phyloP scores from a whole-genome alignment of 352 stramenopile genomes.

The Globisporangium echinulatum region DNA sequence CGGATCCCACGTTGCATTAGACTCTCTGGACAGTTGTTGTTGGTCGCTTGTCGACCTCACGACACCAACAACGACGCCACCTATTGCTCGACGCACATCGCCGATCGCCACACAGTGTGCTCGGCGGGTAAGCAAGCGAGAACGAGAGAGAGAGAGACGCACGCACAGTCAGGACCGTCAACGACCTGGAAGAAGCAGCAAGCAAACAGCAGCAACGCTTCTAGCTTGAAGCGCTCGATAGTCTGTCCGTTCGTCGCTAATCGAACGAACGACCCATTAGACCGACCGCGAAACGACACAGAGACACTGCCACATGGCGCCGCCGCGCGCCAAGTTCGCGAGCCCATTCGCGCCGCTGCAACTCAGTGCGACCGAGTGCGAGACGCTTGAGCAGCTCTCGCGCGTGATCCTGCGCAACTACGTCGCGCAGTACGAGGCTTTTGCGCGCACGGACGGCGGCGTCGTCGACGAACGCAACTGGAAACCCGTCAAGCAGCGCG shows the following conservation, averaged over 20 bases:
- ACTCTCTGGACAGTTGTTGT: too few species aligned
- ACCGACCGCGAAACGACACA: too few species aligned
- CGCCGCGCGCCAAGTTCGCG: slow-evolving; percentile 4
- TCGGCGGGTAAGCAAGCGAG: neutral
- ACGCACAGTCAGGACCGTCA: neutral
- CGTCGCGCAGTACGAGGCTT: slow-evolving; percentile 23
- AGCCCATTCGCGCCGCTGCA: slow-evolving; percentile 27
- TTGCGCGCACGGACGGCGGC: slow-evolving; percentile 13
- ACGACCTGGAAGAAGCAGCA: too few species aligned
- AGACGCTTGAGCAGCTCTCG: slow-evolving; percentile 18
- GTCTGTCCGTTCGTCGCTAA: too few species aligned
- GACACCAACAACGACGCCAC: too few species aligned
- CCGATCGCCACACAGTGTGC: neutral
- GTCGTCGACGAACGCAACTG: slow-evolving; percentile 16
- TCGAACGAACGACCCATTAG: too few species aligned
- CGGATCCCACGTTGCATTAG: too few species aligned
- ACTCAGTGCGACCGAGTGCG: slow-evolving; percentile 20
- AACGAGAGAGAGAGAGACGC: neutral
- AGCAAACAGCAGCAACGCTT: neutral
- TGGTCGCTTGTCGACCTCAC: too few species aligned
- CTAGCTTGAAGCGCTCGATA: neutral
- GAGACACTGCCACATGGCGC: neutral
- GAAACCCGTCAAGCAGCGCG: slow-evolving; percentile 5
- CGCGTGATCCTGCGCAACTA: slow-evolving; percentile 20
- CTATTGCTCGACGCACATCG: neutral